Conservation (phyloP, 2,329 filamentous ascomycete genomes). For the Ceratocystis cubensis region DNA sequence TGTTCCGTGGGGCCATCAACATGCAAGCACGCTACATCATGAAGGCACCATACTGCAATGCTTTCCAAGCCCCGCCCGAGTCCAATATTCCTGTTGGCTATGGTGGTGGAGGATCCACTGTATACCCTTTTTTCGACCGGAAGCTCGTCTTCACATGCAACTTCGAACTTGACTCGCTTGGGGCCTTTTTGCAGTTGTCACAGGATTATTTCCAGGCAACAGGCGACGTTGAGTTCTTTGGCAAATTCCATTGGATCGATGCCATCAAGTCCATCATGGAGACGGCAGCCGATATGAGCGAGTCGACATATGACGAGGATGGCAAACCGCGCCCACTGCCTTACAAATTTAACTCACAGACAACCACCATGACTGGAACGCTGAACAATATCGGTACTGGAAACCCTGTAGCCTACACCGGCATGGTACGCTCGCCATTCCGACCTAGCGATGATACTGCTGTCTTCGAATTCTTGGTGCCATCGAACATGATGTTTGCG, state of each 20-base stretch:
- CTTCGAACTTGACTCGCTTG: conserved; percentile 81
- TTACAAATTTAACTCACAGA: conserved; percentile 67
- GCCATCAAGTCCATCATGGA: conserved; percentile 59
- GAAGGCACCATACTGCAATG: conserved; percentile 70
- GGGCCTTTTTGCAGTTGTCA: conserved; percentile 69
- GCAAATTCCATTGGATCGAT: conserved; percentile 56
- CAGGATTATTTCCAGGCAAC: conserved; percentile 65
- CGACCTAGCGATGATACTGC: conserved; percentile 81
- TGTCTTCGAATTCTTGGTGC: conserved; percentile 75
- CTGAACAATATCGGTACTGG: conserved; percentile 46
- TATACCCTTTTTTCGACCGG: conserved; percentile 23
- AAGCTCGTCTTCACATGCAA: conserved; percentile 67
- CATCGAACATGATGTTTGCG: conserved; percentile 76
- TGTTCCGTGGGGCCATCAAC: conserved; percentile 61
- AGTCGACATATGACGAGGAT: conserved; percentile 57
- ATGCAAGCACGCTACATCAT: conserved; percentile 56
- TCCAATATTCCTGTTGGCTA: conserved; percentile 46
- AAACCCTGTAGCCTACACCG: conserved; percentile 65
- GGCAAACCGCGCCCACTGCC: conserved; percentile 42
- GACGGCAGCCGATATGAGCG: conserved; percentile 56
- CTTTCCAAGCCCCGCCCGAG: conserved; percentile 73
- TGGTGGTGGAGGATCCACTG: conserved; percentile 21
- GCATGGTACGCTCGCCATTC: conserved; percentile 76
- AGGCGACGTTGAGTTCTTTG: conserved; percentile 54
- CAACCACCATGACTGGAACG: conserved; percentile 35